phyloP scores from a whole-genome alignment of 2,329 filamentous ascomycete species.

The Remersonia thermophila region DNA sequence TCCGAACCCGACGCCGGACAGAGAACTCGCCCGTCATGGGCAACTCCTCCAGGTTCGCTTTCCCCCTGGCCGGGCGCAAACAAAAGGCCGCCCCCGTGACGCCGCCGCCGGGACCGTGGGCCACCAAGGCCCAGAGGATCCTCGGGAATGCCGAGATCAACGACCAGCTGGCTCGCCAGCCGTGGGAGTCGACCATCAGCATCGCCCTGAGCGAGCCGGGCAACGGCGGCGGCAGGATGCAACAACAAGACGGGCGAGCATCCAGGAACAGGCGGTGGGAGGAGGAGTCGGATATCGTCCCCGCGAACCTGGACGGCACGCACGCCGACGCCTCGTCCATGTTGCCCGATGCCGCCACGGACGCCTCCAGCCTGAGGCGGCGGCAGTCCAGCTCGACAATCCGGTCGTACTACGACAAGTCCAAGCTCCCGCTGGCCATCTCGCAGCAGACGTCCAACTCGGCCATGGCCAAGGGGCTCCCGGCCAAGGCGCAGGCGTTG shows the following conservation, averaged over 20 bases:
- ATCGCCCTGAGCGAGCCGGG: slow-evolving; percentile 32
- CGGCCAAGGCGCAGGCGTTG: slow-evolving; percentile 33
- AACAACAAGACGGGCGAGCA: slow-evolving; percentile 17
- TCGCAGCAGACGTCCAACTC: slow-evolving; percentile 48
- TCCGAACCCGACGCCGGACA: not conserved
- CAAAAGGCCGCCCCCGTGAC: slow-evolving; percentile 26
- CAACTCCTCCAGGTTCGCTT: slow-evolving; percentile 31
- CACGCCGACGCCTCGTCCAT: slow-evolving; percentile 15
- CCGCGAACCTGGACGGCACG: slow-evolving; percentile 22
- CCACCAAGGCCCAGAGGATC: slow-evolving; percentile 40
- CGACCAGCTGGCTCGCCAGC: slow-evolving; percentile 24
- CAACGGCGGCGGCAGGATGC: slow-evolving; percentile 15
- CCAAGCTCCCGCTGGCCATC: slow-evolving; percentile 42
- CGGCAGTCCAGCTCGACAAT: slow-evolving; percentile 44
- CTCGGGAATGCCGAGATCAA: slow-evolving; percentile 35
- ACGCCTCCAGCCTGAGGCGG: slow-evolving; percentile 34
- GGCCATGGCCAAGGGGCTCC: slow-evolving; percentile 44
- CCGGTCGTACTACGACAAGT: slow-evolving; percentile 43
- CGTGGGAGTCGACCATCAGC: slow-evolving; percentile 38
- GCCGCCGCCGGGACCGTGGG: slow-evolving; percentile 19
- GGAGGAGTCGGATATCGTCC: slow-evolving; percentile 35
- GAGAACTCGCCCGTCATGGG: slow-evolving; percentile 10
- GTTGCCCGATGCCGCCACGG: slow-evolving; percentile 21
- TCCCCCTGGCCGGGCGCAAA: slow-evolving; percentile 35
- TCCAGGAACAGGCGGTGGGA: slow-evolving; percentile 27